A percentile compares a stretch with the other conserved stretches of the same genome.
Evolutionary conservation across 1,284 basidiomycete species (phyloP).

Genomic region (Trametes polyzona): DNA sequence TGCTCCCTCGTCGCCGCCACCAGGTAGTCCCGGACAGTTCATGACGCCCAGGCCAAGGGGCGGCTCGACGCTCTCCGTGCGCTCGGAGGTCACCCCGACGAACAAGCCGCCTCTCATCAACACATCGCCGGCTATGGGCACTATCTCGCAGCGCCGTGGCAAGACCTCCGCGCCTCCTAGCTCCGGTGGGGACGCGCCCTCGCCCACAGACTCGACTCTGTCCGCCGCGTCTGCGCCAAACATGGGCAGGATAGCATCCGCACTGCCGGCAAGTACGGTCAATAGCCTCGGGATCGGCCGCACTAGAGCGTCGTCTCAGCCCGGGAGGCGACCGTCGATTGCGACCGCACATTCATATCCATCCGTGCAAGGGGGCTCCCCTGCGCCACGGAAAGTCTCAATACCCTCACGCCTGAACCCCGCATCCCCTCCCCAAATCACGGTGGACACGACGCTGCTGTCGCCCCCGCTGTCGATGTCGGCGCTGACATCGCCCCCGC

Average conservation of each 20-base stretch:
- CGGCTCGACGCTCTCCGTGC: slow-evolving; percentile 50
- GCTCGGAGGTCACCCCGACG: slow-evolving; percentile 43
- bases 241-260: slow-evolving; percentile 46
- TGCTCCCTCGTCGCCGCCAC: slow-evolving; percentile 22
- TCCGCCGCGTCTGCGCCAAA: slow-evolving; percentile 47
- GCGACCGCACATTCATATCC: slow-evolving; percentile 29
- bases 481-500: slow-evolving; percentile 36
- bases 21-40: slow-evolving; percentile 40
- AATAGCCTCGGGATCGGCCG: slow-evolving; percentile 46
- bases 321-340: slow-evolving; percentile 64
- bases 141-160: slow-evolving; percentile 68
- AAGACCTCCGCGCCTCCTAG: slow-evolving; percentile 67
- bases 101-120: slow-evolving; percentile 52
- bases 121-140: slow-evolving; percentile 61
- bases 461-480: slow-evolving; percentile 41
- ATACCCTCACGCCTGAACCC: slow-evolving; percentile 61
- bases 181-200: slow-evolving; percentile 45
- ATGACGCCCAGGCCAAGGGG: slow-evolving; percentile 55
- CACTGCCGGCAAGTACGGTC: slow-evolving; percentile 44
- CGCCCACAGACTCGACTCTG: slow-evolving; percentile 58
- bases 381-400: slow-evolving; percentile 59
- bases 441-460: slow-evolving; percentile 56
- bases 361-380: slow-evolving; percentile 37
- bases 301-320: slow-evolving; percentile 69
- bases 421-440: slow-evolving; percentile 47